Conservation (phyloP, 305 asterid genomes). For the Fraxinus sp. region DNA sequence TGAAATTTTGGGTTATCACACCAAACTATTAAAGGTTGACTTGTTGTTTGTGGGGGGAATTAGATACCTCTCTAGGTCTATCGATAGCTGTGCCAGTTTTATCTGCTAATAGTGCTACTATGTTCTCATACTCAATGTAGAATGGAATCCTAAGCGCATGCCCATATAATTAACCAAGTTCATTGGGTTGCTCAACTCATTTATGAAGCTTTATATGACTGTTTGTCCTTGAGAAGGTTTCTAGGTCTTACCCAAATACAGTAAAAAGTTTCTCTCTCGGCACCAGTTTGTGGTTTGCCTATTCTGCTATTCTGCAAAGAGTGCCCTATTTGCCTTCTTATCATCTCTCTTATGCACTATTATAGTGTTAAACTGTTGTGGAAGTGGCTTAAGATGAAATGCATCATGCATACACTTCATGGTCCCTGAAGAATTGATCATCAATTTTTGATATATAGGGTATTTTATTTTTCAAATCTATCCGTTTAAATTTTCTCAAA, state of each 20-base stretch:
- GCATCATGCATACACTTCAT: neutral
- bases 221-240: neutral
- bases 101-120: neutral
- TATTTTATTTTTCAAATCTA: neutral
- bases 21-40: neutral
- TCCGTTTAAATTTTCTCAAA: neutral
- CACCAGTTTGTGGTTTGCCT: neutral
- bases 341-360: neutral
- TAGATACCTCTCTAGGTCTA: neutral
- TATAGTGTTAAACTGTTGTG: neutral
- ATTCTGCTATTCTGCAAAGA: neutral
- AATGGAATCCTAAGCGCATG: neutral
- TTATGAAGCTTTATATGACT: neutral
- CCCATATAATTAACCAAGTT: neutral
- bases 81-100: neutral
- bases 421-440: neutral
- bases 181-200: neutral
- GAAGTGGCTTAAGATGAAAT: neutral
- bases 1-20: neutral
- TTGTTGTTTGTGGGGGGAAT: neutral
- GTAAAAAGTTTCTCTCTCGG: neutral
- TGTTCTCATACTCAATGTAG: neutral
- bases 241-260: neutral
- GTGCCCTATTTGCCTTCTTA: neutral
- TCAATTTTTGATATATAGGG: neutral